Base-by-base conservation (phyloP, 2,329 filamentous ascomycete species). In the Penicillium sp. region DNA sequence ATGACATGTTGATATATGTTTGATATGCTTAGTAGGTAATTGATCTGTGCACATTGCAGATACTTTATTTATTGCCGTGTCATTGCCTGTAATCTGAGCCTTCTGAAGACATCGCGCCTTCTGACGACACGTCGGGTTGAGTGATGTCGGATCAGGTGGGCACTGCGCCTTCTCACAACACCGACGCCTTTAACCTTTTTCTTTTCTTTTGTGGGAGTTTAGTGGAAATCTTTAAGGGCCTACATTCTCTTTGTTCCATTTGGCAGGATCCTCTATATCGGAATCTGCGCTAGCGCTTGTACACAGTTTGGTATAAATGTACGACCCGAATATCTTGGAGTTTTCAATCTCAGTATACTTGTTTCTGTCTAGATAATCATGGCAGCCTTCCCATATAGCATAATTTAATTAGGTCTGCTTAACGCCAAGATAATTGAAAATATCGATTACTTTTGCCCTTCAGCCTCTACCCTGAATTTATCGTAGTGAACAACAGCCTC, bases 401-500 rank as follows among this genome's bases (percentile, higher is more conserved):
- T 21, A 31, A 6, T 12, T 2, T 7, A 45, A 26, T 19, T 24
- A 44, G 6, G 10, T 13, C 6, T 7, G 6, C 24, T 34, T 17
- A 17, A 31, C 1, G 2, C 15, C 8, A 6, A 13, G 19, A 3
- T 1, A 13, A 13, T 3, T 15, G 8, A 41, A 8, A 29, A n/a
- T 21, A 7, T 10, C n/a, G 1, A 15, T 37, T 42, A 37, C 15
- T 33, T 47, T 12, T 32, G 21, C 6, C 29, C 15, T 35, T 47
- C 26, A 2, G 29, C 15, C 15, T 42, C 19, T 2, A 34, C 28
- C 9, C 33, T 38, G 6, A 43, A 49, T 41, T 47, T 53, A 38
- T 67, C 64, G 42, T 65, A 65, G 34, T 61, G 56, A 21, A 67
- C 58, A 13, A 79, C 74, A 39, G 75, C 71, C 41, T 76, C 73